Base-by-base conservation (phyloP, 2,329 filamentous ascomycete genomes). In the Fusarium chaquense region DNA sequence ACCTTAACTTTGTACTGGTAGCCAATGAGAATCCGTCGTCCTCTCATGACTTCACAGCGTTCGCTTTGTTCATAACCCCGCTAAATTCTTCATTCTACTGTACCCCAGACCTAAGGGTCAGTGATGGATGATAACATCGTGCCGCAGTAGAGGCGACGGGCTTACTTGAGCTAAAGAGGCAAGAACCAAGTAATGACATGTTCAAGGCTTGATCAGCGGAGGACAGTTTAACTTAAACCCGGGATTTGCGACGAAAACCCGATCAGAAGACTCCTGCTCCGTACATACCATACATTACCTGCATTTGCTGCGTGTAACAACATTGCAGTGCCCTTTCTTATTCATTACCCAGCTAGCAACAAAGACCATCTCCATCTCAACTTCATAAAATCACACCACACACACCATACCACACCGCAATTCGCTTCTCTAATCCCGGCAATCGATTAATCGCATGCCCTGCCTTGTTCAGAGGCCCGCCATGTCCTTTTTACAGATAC, bases 401-500 rank as follows among this genome's bases (percentile, higher is more conserved):
- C 60, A 43, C 58, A 63, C 40, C 62, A 47, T 51, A 54, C 41
- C 59, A 43, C 51, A 51, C 44, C 60, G 43, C 49, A 63, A 47
- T 47, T 61, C 66, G 55, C 65, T 26, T 47, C 44, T 52, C 46
- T 45, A 33, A 44, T 33, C 50, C 44, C 51, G 62, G 46, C 60
- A 36, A 53, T 35, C 44, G 47, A 56, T 55, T 53, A 36, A 60
- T 40, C 33, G 55, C 50, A 50, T 55, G 59, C 67, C 45, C 64
- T 49, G 62, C 58, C 51, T 70, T 51, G 58, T 43, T 20, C 22
- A 59, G 56, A 50, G 62, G 67, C 60, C 60, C 67, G 74, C 56
- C 69, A 79, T 80, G 77, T 79, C 79, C 38, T 74, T 87, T 58
- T 77, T 81, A 40, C 72, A 77, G 56, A 83, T 96, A 36, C 94